Evolutionary conservation across 352 stramenopile genomes (phyloP), one percentile per base, ranked within the genome.

Genomic region (Ochromonadaceae sp.): DNA sequence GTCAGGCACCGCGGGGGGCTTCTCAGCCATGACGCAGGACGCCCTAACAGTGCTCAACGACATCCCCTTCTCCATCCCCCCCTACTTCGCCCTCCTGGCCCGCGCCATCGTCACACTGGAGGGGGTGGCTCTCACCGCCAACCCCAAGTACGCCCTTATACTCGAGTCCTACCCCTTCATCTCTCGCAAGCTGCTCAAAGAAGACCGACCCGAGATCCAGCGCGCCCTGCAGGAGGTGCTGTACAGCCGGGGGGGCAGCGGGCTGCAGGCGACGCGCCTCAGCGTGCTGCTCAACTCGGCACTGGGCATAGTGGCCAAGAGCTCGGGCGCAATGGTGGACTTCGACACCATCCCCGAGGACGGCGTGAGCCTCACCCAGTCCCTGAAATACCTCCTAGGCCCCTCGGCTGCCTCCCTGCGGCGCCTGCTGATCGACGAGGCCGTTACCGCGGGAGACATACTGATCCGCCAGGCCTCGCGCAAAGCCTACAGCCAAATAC

Each of bases 41-140:
- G 79, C 79, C 12, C 65, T 86, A n/a, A 83, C 78, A 26, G 79
- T 86, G 7, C 66, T 86, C 26, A 84, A 85, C 66, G 76, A 87
- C 61, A 73, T 85, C 53, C 81, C 81, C 7, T 88, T 88, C 67
- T 74, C 67, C 1, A 84, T 88, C 43, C 81, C 81, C n/a, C 69
- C 74, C 0, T 86, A 85, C 55, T 84, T 86, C 72, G 79, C 77
- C n/a, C 78, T 86, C 55, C 59, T 86, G 20, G 80, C 75, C 28
- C 70, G 81, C 28, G 81, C 81, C 4, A 82, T 89, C 65, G 74
- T 86, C 15, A 84, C 80, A 12, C 72, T 89, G 26, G 81, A 89
- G 65, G 81, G 81, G 30, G 79, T 89, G 59, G 81, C 81, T 0
- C 60, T 89, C 7, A 79, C 72, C 5, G 81, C 79, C 53, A 73